A percentile compares a stretch with the other conserved stretches of the same genome.
Conservation (phyloP, 441 rosid genomes). For the Arabidopsis hybrid region DNA sequence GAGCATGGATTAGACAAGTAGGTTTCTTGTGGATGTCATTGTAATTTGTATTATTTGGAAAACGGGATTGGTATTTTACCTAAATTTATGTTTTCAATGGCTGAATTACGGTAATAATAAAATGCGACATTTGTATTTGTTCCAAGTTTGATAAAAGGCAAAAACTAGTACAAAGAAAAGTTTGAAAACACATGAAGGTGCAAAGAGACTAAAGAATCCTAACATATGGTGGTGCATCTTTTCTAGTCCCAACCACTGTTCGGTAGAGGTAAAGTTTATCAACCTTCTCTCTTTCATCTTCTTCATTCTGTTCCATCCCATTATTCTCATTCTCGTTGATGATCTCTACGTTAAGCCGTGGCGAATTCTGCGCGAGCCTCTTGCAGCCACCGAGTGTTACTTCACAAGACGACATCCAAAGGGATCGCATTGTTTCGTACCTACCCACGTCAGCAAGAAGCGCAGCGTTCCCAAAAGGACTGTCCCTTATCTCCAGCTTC, state of each 20-base stretch:
- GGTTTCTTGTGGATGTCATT: constrained; percentile 15
- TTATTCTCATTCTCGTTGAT: constrained; percentile 59
- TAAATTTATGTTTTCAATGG: not conserved
- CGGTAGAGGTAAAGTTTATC: constrained; percentile 89
- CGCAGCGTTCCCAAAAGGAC: constrained; percentile 87
- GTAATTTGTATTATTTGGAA: constrained; percentile 4
- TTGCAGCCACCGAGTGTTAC: constrained; percentile 91
- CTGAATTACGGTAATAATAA: not conserved
- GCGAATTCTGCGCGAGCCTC: constrained; percentile 71
- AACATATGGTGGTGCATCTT: constrained; percentile 79
- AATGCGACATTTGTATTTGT: not conserved
- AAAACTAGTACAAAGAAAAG: not conserved
- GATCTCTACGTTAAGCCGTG: constrained; percentile 84
- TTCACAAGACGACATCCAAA: constrained; percentile 99
- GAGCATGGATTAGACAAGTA: not conserved
- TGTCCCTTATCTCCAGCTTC: constrained; percentile 84
- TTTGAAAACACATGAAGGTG: constrained; percentile 40
- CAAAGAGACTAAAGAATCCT: constrained; percentile 60
- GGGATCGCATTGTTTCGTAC: constrained; percentile 99
- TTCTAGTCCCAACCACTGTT: constrained; percentile 72
- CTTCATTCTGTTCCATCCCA: constrained; percentile 39
- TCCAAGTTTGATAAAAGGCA: not conserved
- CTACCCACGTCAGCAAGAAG: constrained; percentile 80
- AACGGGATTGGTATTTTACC: not conserved
- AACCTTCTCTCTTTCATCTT: constrained; percentile 62